Conservation (phyloP, 2,329 filamentous ascomycete genomes). For the Dactylonectria macrodidyma region DNA sequence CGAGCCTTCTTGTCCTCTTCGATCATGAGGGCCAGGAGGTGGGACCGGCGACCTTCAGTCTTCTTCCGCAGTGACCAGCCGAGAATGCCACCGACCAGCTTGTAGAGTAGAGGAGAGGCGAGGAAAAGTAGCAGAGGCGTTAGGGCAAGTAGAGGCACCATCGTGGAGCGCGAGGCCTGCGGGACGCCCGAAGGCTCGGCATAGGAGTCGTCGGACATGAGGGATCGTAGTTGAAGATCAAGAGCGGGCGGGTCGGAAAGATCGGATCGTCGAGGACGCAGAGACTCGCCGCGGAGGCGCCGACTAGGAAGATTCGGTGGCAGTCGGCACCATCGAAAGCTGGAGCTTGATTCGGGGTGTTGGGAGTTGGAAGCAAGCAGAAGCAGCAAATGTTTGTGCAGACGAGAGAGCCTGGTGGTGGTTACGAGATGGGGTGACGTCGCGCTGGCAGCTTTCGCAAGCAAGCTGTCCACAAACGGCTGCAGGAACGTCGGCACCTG, state of each 20-base stretch:
- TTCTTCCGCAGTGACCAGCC: constrained; percentile 76
- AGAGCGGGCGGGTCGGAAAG: constrained; percentile 4
- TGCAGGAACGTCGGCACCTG: neutral
- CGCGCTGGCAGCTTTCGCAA: constrained; percentile 26
- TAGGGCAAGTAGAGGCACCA: constrained; percentile 32
- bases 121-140: constrained; percentile 41
- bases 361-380: constrained; percentile 1
- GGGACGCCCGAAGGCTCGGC: constrained; percentile 20
- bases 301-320: constrained; percentile 7
- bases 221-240: neutral
- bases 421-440: constrained; percentile 29
- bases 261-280: constrained; percentile 8
- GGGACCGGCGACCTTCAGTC: constrained; percentile 72
- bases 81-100: constrained; percentile 58
- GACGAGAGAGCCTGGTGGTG: constrained; percentile 1
- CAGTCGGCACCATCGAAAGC: constrained; percentile 20
- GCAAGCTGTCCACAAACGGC: constrained; percentile 30
- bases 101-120: constrained; percentile 44
- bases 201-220: constrained; percentile 26
- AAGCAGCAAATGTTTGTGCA: neutral
- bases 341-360: neutral
- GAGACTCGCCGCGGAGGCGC: constrained; percentile 17
- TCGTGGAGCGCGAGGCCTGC: constrained; percentile 16
- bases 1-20: constrained; percentile 60
- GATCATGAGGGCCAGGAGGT: constrained; percentile 68